These are phyloP conservation scores for Pseudonitzschia delicatissima DNA, from an alignment of 108 stramenopile genomes.

Conservation along the genomic window DNA sequence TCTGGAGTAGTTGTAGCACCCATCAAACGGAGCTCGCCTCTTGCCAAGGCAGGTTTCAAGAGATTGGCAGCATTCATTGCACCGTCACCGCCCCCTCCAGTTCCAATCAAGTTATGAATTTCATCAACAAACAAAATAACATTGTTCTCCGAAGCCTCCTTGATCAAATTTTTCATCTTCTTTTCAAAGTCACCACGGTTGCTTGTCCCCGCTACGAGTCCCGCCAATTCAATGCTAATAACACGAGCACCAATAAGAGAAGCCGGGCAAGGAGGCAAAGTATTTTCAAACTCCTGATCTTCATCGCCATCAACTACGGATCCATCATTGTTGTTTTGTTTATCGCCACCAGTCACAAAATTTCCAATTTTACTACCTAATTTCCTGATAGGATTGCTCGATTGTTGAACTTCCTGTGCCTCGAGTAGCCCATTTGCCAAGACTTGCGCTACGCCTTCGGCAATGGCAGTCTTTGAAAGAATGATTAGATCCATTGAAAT, in stretches of 20 bases:
- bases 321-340: constrained; percentile 1
- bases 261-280: constrained; percentile 61
- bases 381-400: constrained; percentile 15
- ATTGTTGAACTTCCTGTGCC: constrained; percentile 7
- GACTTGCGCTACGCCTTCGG: constrained; percentile 82
- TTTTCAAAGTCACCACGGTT: constrained; percentile 89
- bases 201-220: constrained; percentile 76
- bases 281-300: constrained; percentile 53
- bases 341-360: not conserved
- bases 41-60: constrained; percentile 84
- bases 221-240: constrained; percentile 69
- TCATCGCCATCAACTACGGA: constrained; percentile 21
- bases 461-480: constrained; percentile 75
- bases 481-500: no score
- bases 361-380: constrained; percentile 20
- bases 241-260: constrained; percentile 61
- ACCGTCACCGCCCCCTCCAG: constrained; percentile 88
- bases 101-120: constrained; percentile 77
- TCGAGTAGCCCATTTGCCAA: constrained; percentile 41
- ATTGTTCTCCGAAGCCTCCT: constrained; percentile 60
- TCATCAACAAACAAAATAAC: constrained; percentile 88
- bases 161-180: constrained; percentile 68
- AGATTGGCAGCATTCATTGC: constrained; percentile 89
- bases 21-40: constrained; percentile 73
- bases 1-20: constrained; percentile 90